phyloP scores from a whole-genome alignment of 1,139 yeast genomes.

The Scheffersomyces stambukii region DNA sequence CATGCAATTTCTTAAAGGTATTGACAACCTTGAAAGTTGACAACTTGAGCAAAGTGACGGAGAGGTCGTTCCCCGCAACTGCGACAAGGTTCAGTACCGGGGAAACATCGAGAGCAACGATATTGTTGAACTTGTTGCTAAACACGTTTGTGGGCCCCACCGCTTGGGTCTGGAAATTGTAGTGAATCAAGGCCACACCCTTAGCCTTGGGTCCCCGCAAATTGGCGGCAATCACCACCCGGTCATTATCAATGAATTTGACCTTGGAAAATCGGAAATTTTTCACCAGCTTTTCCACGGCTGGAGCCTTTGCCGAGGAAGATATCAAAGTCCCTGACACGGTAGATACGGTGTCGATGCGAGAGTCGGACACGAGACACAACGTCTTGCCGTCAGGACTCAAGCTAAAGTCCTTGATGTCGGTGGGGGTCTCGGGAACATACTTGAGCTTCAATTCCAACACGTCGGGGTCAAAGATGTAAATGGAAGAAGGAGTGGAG shows the following conservation, averaged over 20 bases:
- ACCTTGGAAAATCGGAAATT: conserved; percentile 51
- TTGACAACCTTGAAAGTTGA: conserved; percentile 49
- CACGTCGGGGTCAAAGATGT: conserved; percentile 54
- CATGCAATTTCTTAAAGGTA: conserved; percentile 59
- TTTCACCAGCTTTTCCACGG: conserved; percentile 23
- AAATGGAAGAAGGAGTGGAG: conserved; percentile 52
- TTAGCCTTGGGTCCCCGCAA: conserved; percentile 22
- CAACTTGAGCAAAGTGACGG: conserved; percentile 53
- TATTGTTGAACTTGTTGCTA: conserved; percentile 54
- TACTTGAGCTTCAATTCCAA: conserved; percentile 33
- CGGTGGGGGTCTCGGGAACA: conserved; percentile 15
- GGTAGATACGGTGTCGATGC: conserved; percentile 51
- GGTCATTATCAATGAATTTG: conserved; percentile 51
- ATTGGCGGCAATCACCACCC: conserved; percentile 55
- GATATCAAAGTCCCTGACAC: conserved; percentile 39
- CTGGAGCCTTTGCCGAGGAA: conserved; percentile 21
- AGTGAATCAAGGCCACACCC: conserved; percentile 38
- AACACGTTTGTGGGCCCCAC: conserved; percentile 41
- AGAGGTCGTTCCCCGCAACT: conserved; percentile 71
- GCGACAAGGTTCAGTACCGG: conserved; percentile 51
- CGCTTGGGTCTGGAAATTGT: conserved; percentile 38
- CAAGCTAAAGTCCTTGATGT: conserved; percentile 26
- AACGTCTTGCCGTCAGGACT: conserved; percentile 49
- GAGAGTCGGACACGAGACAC: conserved; percentile 52
- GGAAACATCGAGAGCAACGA: conserved; percentile 64